Percentiles rank a stretch among this genome's conserved stretches.
These are phyloP conservation scores for Trichoderma harzianum DNA, from an alignment of 2,329 filamentous ascomycete genomes.

Conservation along the genomic window DNA sequence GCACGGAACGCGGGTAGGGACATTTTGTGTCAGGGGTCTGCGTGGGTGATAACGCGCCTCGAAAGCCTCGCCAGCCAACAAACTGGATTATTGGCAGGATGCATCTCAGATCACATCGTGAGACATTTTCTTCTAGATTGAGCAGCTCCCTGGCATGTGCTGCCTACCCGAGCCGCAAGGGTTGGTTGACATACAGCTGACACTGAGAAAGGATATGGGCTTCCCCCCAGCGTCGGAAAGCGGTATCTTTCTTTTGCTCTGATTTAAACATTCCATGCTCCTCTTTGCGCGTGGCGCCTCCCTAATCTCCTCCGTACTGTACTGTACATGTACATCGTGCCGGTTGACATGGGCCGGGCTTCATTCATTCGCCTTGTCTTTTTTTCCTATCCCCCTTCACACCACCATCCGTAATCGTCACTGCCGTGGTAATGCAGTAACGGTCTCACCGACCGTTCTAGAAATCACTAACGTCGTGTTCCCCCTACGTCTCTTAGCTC, in stretches of 20 bases:
- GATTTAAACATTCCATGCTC: background rate
- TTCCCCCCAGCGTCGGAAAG: background rate
- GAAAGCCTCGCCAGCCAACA: background rate
- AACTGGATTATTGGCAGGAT: background rate
- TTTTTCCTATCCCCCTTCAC: background rate
- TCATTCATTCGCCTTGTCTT: background rate
- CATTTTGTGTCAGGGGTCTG: conserved; percentile 1
- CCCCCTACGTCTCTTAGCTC: background rate
- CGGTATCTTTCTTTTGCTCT: background rate
- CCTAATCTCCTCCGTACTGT: background rate
- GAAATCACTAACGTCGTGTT: background rate
- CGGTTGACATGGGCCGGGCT: background rate
- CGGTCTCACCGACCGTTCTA: conserved; percentile 7
- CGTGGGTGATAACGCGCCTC: conserved; percentile 12
- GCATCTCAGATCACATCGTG: conserved; percentile 8
- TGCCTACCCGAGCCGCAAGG: conserved; percentile 1
- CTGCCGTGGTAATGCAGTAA: background rate
- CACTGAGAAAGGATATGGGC: background rate
- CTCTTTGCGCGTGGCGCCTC: background rate
- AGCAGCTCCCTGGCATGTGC: conserved; percentile 5
- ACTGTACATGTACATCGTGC: background rate
- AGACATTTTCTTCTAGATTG: conserved; percentile 10
- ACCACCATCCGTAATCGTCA: background rate
- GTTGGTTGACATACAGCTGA: background rate
- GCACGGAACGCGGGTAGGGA: conserved; percentile 13